Conservation (phyloP, 2,329 filamentous ascomycete species). For the Pyricularia sp. region DNA sequence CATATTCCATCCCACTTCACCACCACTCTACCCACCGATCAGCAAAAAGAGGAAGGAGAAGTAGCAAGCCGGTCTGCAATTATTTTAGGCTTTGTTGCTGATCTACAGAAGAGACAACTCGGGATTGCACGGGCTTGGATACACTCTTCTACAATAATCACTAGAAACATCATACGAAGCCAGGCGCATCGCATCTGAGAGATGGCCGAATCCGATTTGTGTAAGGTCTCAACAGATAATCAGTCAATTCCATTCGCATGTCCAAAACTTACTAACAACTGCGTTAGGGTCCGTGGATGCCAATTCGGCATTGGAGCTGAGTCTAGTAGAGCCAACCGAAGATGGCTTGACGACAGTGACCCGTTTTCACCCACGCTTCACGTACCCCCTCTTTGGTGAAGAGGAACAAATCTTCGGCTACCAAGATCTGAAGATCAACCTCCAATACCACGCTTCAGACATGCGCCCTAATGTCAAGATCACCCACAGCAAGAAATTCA, state of each 20-base stretch:
- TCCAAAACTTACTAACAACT: background rate
- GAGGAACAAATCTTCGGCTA: constrained; percentile 87
- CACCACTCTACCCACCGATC: background rate
- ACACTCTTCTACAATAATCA: background rate
- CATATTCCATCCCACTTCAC: background rate
- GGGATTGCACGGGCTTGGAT: background rate
- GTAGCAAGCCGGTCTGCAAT: background rate
- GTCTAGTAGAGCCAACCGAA: constrained; percentile 38
- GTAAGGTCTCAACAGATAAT: background rate
- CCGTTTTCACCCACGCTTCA: constrained; percentile 74
- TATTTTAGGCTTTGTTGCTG: background rate
- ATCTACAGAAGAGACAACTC: background rate
- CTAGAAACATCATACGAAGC: background rate
- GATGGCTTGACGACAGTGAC: constrained; percentile 42
- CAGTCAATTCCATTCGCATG: background rate
- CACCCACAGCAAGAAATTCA: constrained; percentile 59
- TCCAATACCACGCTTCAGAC: constrained; percentile 56
- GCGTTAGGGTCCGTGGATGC: constrained; percentile 43
- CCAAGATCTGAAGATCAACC: constrained; percentile 61
- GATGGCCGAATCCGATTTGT: background rate
- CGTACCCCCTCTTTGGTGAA: constrained; percentile 88
- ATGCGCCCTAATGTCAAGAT: constrained; percentile 66
- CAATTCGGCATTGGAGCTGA: constrained; percentile 50
- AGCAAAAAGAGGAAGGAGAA: background rate
- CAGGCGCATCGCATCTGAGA: background rate